phyloP scores from a whole-genome alignment of 345 rosid species.

The Luvunga scandens region DNA sequence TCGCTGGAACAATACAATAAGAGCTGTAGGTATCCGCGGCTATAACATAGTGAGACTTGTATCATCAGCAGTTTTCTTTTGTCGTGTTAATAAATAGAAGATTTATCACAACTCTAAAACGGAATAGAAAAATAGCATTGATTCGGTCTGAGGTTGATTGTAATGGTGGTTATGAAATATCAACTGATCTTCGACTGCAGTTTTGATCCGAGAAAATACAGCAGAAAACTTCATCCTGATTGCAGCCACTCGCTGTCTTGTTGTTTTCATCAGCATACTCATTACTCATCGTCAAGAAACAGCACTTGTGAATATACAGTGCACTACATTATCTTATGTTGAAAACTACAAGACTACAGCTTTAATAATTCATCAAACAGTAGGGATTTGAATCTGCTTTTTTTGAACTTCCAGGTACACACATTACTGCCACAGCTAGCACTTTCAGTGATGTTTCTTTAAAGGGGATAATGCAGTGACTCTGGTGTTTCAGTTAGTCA shows the following conservation, averaged over 20 bases:
- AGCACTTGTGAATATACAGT: background rate
- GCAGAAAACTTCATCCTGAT: background rate
- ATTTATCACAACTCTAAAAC: too few species aligned
- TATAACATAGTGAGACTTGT: too few species aligned
- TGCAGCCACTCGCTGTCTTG: background rate
- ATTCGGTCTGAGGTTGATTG: too few species aligned
- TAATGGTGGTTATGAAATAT: too few species aligned
- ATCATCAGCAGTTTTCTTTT: too few species aligned
- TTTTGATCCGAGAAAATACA: background rate
- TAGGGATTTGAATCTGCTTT: background rate
- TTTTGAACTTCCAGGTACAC: background rate
- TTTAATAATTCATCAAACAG: background rate
- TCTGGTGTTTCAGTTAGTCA: constrained; percentile 40
- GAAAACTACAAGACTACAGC: background rate
- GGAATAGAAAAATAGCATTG: too few species aligned
- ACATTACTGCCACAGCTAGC: background rate
- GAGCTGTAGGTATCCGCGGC: too few species aligned
- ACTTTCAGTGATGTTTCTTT: constrained; percentile 24
- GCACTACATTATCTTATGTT: background rate
- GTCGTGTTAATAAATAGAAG: too few species aligned
- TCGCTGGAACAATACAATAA: too few species aligned
- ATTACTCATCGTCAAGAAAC: background rate
- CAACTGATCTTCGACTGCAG: background rate
- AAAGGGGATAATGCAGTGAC: constrained; percentile 28
- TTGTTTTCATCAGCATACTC: background rate